Evolutionary conservation across 495 filamentous ascomycete species (phyloP).

Genomic region (Penicillium coprophilum): DNA sequence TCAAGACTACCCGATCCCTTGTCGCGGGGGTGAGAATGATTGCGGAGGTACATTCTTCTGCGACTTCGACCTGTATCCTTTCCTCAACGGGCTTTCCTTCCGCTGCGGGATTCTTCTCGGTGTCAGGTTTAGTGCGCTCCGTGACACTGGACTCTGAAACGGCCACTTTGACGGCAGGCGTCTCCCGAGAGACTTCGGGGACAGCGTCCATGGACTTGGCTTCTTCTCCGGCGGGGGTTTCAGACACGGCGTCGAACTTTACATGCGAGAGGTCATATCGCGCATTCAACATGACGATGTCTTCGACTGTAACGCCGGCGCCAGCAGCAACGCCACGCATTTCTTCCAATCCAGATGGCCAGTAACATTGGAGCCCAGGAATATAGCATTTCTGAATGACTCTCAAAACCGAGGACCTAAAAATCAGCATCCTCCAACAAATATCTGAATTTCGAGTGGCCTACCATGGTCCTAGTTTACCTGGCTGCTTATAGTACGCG

Average conservation of each 20-base stretch:
- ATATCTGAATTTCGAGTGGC: neutral
- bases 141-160: too few species aligned
- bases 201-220: too few species aligned
- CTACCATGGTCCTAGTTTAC: conserved; percentile 25
- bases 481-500: conserved; percentile 24
- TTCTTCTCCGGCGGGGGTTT: too few species aligned
- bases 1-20: conserved; percentile 16
- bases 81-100: too few species aligned
- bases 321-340: conserved; percentile 32
- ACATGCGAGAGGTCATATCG: conserved; percentile 26
- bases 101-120: too few species aligned
- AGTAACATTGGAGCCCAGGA: conserved; percentile 20
- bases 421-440: neutral
- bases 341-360: conserved; percentile 27
- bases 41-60: conserved; percentile 2
- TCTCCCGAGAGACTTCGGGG: too few species aligned
- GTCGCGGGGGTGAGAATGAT: conserved; percentile 14
- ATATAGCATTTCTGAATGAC: conserved; percentile 3
- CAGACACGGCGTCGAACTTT: neutral
- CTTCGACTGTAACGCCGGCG: conserved; percentile 23
- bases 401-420: neutral
- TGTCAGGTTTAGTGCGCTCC: too few species aligned
- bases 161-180: too few species aligned
- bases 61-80: neutral
- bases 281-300: conserved; percentile 31